Conservation (phyloP, 192 early-diverging fungal genomes). For the Diversispora epigaea region DNA sequence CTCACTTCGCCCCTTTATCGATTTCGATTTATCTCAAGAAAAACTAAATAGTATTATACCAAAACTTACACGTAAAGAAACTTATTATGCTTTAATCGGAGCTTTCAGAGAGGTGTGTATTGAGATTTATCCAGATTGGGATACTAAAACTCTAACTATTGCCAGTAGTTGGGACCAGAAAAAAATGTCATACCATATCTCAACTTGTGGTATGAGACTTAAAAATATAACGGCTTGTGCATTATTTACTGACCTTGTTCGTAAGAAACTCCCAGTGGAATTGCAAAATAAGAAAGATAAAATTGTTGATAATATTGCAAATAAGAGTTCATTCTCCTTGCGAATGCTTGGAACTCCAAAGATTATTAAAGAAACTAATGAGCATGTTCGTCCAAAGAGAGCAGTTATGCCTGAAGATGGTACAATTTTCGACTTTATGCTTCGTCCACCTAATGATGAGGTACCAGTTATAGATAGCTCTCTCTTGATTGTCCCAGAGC, state of each 20-base stretch:
- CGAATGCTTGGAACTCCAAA: slow-evolving; percentile 18
- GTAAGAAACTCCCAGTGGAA: background rate
- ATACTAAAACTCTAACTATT: background rate
- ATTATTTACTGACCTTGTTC: background rate
- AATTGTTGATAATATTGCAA: slow-evolving; percentile 19
- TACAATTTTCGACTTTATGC: slow-evolving; percentile 5
- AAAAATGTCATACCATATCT: slow-evolving; percentile 19
- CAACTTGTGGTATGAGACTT: background rate
- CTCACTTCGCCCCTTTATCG: background rate
- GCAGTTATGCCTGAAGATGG: background rate
- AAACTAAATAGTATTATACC: background rate
- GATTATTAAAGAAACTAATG: background rate
- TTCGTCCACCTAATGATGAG: slow-evolving; percentile 14
- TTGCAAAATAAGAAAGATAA: background rate
- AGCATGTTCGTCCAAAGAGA: background rate
- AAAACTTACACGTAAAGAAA: slow-evolving; percentile 11
- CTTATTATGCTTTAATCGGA: background rate
- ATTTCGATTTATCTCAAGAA: slow-evolving; percentile 20
- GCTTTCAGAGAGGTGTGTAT: slow-evolving; percentile 2
- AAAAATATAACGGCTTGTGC: background rate
- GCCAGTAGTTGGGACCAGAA: background rate
- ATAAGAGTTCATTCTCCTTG: slow-evolving; percentile 3
- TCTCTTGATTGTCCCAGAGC: slow-evolving; percentile 2
- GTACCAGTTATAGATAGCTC: background rate
- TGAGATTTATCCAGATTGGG: slow-evolving; percentile 3